Evolutionary conservation across 1,284 basidiomycete genomes (phyloP), one percentile per base, ranked within the genome.

Genomic region (Irpex sp.): DNA sequence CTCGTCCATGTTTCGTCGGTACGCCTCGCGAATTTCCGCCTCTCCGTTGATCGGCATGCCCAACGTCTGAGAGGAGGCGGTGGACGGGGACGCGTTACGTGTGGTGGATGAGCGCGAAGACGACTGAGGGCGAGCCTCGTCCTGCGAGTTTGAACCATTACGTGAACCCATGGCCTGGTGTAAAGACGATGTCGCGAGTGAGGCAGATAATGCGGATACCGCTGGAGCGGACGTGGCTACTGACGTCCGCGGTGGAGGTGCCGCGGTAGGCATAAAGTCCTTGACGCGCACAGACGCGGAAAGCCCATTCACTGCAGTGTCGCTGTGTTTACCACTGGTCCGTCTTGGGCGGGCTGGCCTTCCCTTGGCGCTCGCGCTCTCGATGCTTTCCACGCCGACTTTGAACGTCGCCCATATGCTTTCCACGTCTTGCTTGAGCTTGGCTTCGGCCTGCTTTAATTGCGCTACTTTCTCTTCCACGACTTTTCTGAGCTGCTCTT

Each of bases 151-250:
- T 58, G 37, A 59, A 64, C 14, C 47, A 10, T 45, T 45, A 21
- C 55, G 48, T 58, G 69, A 67, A 6, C 72, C 74, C 62, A 71
- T 75, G 7, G 83, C 81, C 67, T 85, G 78, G 63, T 87, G 81
- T 67, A 90, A 85, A 10, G 75, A 73, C 14, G 86, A 80, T 19
- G 81, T 82, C 9, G 80, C 84, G 37, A 91, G 75, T 28, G 89
- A 91, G 14, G 83, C 82, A 23, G 90, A 91, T 45, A 91, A 80
- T 12, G 85, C 82, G 59, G 89, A 91, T 16, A 79, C 67, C 53
- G 77, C 74, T 19, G 78, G 77, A 28, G 76, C 64, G 5, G 71
- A 67, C 36, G 67, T 61, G 5, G 68, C 69, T 6, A 80, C 75
- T 33, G 77, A 70, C 8, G 72, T 66, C 60, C 77, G 70, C 57